phyloP scores from a whole-genome alignment of 495 filamentous ascomycete species.

The Astrocystis sublimbata region DNA sequence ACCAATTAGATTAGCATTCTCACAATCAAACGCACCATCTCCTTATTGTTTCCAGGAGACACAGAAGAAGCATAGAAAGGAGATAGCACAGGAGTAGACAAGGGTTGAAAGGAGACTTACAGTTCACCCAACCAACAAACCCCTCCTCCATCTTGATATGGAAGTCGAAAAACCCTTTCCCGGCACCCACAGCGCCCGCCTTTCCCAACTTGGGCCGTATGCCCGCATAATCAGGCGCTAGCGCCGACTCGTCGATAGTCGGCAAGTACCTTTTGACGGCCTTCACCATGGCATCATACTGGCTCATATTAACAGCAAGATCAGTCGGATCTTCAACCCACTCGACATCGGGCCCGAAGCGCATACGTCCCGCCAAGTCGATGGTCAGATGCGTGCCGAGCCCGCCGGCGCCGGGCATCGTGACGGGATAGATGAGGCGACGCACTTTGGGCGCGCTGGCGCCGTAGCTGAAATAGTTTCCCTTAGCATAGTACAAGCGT shows the following conservation, averaged over 20 bases:
- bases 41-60: not conserved
- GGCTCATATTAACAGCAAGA: conserved; percentile 50
- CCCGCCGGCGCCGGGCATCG: conserved; percentile 75
- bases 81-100: not conserved
- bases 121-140: conserved; percentile 82
- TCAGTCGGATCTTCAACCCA: conserved; percentile 64
- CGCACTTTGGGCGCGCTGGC: conserved; percentile 62
- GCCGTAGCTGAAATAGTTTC: conserved; percentile 89
- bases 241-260: conserved; percentile 59
- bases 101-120: conserved; percentile 1
- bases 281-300: conserved; percentile 64
- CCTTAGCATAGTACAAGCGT: conserved; percentile 82
- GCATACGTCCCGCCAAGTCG: conserved; percentile 79
- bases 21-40: not conserved
- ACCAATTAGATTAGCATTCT: not conserved
- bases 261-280: conserved; percentile 83
- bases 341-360: conserved; percentile 95
- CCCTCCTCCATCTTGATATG: conserved; percentile 79
- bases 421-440: conserved; percentile 85
- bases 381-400: conserved; percentile 93
- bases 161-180: conserved; percentile 80
- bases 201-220: conserved; percentile 83
- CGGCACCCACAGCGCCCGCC: conserved; percentile 54
- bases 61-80: not conserved
- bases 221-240: conserved; percentile 86